These are phyloP conservation scores for Magnaporthiopsis rhizophila DNA, from an alignment of 2,329 filamentous ascomycete genomes.

Conservation along the genomic window DNA sequence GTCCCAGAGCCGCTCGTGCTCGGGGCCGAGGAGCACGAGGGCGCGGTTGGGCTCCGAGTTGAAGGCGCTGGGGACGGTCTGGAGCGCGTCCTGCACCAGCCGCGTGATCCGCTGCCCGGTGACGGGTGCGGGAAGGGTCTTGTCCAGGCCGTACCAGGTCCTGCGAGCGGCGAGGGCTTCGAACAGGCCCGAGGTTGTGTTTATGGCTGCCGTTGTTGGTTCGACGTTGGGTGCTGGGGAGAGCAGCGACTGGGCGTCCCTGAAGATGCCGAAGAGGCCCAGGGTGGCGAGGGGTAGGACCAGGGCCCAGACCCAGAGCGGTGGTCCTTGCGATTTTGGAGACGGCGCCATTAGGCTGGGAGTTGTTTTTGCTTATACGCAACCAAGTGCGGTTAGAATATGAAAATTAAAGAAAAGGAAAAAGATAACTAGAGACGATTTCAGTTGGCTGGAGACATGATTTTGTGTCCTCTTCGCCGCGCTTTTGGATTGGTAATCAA, in stretches of 20 bases:
- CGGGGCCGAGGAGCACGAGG: slow-evolving; percentile 53
- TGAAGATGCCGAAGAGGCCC: not conserved
- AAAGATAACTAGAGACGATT: no score
- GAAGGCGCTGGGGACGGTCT: slow-evolving; percentile 50
- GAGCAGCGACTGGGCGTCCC: not conserved
- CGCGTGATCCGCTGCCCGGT: slow-evolving; percentile 29
- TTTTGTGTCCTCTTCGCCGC: no score
- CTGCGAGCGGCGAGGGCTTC: not conserved
- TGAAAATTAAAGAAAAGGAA: no score
- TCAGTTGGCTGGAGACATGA: no score
- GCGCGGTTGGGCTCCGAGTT: slow-evolving; percentile 58
- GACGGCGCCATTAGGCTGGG: no score
- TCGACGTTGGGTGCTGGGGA: not conserved
- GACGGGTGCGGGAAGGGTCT: slow-evolving; percentile 24
- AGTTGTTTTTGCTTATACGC: no score
- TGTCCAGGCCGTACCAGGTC: slow-evolving; percentile 23
- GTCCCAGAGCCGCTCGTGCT: slow-evolving; percentile 62
- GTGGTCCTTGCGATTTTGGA: not conserved
- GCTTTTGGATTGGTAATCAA: no score
- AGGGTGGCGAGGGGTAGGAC: not conserved
- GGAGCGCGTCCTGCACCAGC: slow-evolving; percentile 22
- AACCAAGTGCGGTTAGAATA: no score
- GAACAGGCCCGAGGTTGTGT: not conserved
- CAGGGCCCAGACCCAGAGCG: not conserved
- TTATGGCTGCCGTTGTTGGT: no score